Evolutionary conservation across 1,284 basidiomycete species (phyloP), one percentile per base, ranked within the genome.

Genomic region (Anthracocystis walkeri): DNA sequence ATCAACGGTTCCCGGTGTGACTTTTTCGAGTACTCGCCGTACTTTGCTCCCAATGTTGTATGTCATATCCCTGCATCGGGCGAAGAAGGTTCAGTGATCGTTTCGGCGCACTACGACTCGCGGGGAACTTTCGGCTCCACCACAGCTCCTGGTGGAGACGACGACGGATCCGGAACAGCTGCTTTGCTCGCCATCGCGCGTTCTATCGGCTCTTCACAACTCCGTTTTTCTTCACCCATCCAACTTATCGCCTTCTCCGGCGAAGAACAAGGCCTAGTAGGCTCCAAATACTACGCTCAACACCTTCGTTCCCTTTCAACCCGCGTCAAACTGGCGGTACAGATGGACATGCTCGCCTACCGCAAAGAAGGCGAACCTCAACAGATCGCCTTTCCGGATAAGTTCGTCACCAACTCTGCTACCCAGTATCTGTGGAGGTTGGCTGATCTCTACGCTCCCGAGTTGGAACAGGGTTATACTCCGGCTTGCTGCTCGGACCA

Each of bases 401-500:
- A 69, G 42, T 73, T 84, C 41, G 75, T 78, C 0, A 78, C 84
- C 14, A 48, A 49, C 1, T 65, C 70, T 25, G 84, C 82, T 0
- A 76, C 75, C 0, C 59, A 56, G 29, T 65, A 78, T 40, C 60
- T 86, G 5, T 79, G 78, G 14, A 65, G 69, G 23, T 23, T 85
- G 10, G 80, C 81, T 11, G 70, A 77, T 20, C 52, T 82, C 31
- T 86, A 85, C 56, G 77, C 73, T 3, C 85, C 85, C 12, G 65
- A 79, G 31, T 33, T 78, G 20, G 48, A 63, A 5, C 60, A 67
- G 29, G 80, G 74, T 16, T 77, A 65, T n/a, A 82, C 76, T 0
- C 62, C 78, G 0, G 85, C 84, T 0, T 86, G 85, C 60, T 86
- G 85, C 59, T 72, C 65, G 0, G 85, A 86, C 55, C 85, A 86